A percentile compares a stretch with the other conserved stretches of the same genome.
These are phyloP conservation scores for Atkinsonella texensis DNA, from an alignment of 2,329 filamentous ascomycete genomes.

Conservation along the genomic window DNA sequence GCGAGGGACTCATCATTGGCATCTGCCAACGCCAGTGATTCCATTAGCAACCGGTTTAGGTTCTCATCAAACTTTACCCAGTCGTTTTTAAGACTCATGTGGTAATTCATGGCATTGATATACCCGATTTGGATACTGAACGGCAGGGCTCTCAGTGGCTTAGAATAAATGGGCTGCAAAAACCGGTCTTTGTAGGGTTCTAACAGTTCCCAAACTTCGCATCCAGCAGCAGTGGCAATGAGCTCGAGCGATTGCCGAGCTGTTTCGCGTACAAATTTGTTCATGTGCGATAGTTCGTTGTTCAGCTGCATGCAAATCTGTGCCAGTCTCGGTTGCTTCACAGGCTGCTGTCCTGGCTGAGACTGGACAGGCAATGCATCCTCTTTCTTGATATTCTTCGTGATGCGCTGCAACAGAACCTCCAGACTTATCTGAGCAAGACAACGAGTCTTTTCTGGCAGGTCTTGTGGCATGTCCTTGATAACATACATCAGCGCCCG, in stretches of 20 bases:
- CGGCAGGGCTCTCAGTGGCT: constrained; percentile 82
- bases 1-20: constrained; percentile 87
- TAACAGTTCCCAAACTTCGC: constrained; percentile 78
- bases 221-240: constrained; percentile 64
- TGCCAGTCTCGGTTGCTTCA: constrained; percentile 49
- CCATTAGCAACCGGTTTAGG: constrained; percentile 79
- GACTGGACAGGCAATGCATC: constrained; percentile 38
- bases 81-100: constrained; percentile 76
- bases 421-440: constrained; percentile 77
- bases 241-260: constrained; percentile 71
- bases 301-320: constrained; percentile 78
- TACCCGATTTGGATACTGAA: constrained; percentile 96
- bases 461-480: constrained; percentile 92
- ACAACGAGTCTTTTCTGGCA: constrained; percentile 78
- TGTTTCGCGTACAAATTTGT: constrained; percentile 82
- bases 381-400: constrained; percentile 66
- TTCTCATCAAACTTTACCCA: constrained; percentile 89
- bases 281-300: constrained; percentile 87
- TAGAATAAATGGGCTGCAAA: constrained; percentile 86
- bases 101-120: constrained; percentile 95
- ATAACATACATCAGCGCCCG: constrained; percentile 92
- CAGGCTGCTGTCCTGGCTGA: constrained; percentile 30
- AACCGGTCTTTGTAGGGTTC: constrained; percentile 83
- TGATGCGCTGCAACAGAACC: constrained; percentile 65
- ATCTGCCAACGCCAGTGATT: constrained; percentile 87